Evolutionary conservation across 2,329 filamentous ascomycete species (phyloP), one percentile per base, ranked within the genome.

Genomic region (Colletotrichum endophyticum): DNA sequence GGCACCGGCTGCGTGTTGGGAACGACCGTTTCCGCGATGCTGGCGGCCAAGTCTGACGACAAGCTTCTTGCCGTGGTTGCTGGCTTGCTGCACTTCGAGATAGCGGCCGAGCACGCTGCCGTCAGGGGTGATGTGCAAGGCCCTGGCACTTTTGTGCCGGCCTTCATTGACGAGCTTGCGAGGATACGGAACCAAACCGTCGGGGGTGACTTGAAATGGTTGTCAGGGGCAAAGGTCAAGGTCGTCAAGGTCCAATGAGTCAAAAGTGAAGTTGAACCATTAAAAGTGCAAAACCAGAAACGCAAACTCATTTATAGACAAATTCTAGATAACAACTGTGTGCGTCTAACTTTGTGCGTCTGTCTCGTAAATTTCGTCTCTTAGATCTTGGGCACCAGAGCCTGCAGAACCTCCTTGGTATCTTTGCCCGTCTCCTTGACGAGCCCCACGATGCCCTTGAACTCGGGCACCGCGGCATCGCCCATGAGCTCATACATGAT

Each of bases 401-500:
- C 90, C 80, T 91, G 88, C 81, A 98, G 85, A 8, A 91, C 91
- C 64, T 88, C 89, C 87, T 91, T 95, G 0, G 96, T 98, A 79
- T 92, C 92, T 63, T 89, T 87, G 80, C 91, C 90, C 9, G 90
- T 93, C 80, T 95, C 95, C 89, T 96, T 98, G 73, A 99, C 94
- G 73, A 98, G 81, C 71, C 88, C 89, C 78, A 94, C 93, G 63
- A 98, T 89, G 28, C 88, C 88, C 86, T 91, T 94, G 83, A 98
- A 98, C 85, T 93, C 92, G 1, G 89, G 85, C 80, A 93, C 91
- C 15, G 86, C 89, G 8, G 96, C 95, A 86, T 98, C 96, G 22
- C 95, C 95, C 87, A 98, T 91, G 81, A 92, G 92, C 88, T 99
- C 96, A 86, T 98, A 99, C 82, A 98, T 86, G 86, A 95, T 94